Evolutionary conservation across 768 basidiomycete genomes (phyloP).

Genomic region (Lactarius hengduanensis): DNA sequence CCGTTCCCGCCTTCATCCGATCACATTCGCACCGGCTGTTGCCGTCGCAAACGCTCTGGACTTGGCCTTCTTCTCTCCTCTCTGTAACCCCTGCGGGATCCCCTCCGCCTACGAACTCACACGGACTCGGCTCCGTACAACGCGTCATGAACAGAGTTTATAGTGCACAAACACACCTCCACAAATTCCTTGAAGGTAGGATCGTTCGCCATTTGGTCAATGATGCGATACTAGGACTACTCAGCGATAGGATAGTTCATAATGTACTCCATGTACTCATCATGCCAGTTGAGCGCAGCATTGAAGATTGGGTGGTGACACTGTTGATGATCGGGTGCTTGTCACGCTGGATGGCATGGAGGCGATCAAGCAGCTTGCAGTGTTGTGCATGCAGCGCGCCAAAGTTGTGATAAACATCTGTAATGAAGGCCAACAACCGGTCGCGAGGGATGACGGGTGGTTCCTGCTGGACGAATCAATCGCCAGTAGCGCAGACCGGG

Average conservation of each 20-base stretch:
- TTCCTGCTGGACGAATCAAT: too few species aligned
- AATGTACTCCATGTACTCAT: slow-evolving; percentile 90
- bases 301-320: slow-evolving; percentile 83
- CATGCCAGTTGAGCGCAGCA: slow-evolving; percentile 89
- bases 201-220: slow-evolving; percentile 84
- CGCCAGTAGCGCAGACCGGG: too few species aligned
- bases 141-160: not conserved
- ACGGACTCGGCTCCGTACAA: too few species aligned
- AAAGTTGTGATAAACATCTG: slow-evolving; percentile 89
- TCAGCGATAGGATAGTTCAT: slow-evolving; percentile 92
- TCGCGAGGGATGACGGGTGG: slow-evolving; percentile 78
- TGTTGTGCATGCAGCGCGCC: slow-evolving; percentile 74
- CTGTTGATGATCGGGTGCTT: slow-evolving; percentile 77
- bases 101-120: too few species aligned
- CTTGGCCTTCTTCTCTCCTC: too few species aligned
- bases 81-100: too few species aligned
- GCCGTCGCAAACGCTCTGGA: too few species aligned
- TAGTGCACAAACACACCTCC: slow-evolving; percentile 51
- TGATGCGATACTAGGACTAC: slow-evolving; percentile 81
- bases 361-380: slow-evolving; percentile 67
- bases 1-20: too few species aligned
- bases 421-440: slow-evolving; percentile 70
- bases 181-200: slow-evolving; percentile 77
- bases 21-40: too few species aligned
- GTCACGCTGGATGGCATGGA: slow-evolving; percentile 86